A percentile compares a stretch with the other conserved stretches of the same genome.
Evolutionary conservation across 2,329 filamentous ascomycete species (phyloP).

Genomic region (Monascus ruber): DNA sequence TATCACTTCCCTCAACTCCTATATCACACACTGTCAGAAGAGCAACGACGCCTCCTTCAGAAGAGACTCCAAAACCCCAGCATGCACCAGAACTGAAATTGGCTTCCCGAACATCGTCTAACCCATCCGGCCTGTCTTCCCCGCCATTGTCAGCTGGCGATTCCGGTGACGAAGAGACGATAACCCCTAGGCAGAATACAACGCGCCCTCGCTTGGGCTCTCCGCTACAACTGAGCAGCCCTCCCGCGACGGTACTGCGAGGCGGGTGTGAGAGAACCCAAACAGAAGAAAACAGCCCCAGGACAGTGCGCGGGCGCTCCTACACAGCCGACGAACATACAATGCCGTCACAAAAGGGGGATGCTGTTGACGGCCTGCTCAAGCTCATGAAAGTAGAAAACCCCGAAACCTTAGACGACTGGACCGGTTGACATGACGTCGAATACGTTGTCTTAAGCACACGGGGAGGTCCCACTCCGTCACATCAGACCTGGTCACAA

Average conservation of each 20-base stretch:
- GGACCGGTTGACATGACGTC: neutral
- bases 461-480: too few species aligned
- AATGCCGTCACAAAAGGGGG: constrained; percentile 21
- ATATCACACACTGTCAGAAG: neutral
- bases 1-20: constrained; percentile 10
- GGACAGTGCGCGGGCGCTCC: neutral
- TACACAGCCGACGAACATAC: constrained; percentile 8
- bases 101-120: constrained; percentile 2
- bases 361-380: constrained; percentile 28
- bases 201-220: constrained; percentile 8
- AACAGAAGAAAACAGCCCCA: constrained; percentile 3
- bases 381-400: constrained; percentile 25
- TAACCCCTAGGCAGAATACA: constrained; percentile 11
- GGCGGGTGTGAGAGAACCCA: constrained; percentile 6
- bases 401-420: constrained; percentile 14
- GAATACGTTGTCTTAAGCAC: too few species aligned
- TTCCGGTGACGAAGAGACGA: constrained; percentile 7
- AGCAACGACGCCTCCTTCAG: constrained; percentile 4
- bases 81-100: constrained; percentile 8
- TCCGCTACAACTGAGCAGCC: constrained; percentile 26
- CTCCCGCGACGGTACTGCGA: constrained; percentile 18
- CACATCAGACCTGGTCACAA: too few species aligned
- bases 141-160: constrained; percentile 8
- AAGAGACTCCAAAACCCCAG: constrained; percentile 11
- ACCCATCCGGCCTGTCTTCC: constrained; percentile 7